Base-by-base conservation (phyloP, 441 rosid genomes). In the Jatropha multifida region DNA sequence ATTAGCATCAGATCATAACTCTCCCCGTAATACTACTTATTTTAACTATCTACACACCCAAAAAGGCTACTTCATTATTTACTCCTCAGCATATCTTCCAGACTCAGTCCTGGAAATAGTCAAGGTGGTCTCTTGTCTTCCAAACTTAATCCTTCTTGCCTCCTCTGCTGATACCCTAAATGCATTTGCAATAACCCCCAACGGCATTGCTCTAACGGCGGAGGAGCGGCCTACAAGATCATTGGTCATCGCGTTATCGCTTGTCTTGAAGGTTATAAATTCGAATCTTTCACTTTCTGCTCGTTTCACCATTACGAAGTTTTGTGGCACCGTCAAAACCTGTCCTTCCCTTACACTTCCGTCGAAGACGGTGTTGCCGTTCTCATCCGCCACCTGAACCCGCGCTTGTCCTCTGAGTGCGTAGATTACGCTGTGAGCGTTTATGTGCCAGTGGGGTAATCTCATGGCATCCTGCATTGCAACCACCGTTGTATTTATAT, bases 361-460 rank as follows among this genome's bases (percentile, higher is more conserved):
- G 49, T 89, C 86, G 80, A 86, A 92, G 58, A 92, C 89, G 2
- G 75, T 12, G 5, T 86, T 67, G 1, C 98, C 97, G 23, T 82
- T 82, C 74, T 88, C 83, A 79, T 88, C 82, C 64, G 82, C 91
- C 8, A 92, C 81, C 71, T 94, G 97, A 7, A 89, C 42, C 48
- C 82, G 71, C 9, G 90, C 89, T 7, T 80, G 74, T 0, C 96
- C 97, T 3, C 82, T 72, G 37, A 90, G 74, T 18, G 74, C 90
- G 86, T 89, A 92, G 4, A 88, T 62, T 44, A 94, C 27, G 73
- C 82, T 83, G 87, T 90, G 88, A 2, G 93, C 90, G 78, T 89
- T 88, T 63, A 79, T 7, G 82, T 81, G 80, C 89, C 88, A 93
- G 79, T 88, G 89, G 42, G 98, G 97, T n/a, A 81, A 76, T 84